Evolutionary conservation across 352 stramenopile genomes (phyloP), one percentile per base, ranked within the genome.

Genomic region (Globisporangium nodosum): DNA sequence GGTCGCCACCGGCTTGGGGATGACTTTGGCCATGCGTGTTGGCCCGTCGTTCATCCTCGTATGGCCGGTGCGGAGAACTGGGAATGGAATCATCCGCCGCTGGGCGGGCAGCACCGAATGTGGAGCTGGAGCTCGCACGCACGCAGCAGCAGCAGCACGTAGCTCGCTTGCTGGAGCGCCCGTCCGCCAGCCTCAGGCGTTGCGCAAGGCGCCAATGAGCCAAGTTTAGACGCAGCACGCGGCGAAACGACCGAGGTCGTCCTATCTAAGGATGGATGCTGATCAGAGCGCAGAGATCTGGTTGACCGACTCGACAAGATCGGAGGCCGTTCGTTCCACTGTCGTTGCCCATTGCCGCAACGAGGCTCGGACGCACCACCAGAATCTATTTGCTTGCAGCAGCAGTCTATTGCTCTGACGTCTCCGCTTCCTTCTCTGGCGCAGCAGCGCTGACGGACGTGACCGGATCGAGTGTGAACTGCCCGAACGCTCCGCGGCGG

Each of bases 401-500:
- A 4, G 18, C 43, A 12, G 43, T 27, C 45, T 49, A 49, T 12
- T 30, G 45, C 45, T 49, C n/a, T 13, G 43, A 18, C 12, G 11
- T 43, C 8, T 13, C 12, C 37, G 37, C 12, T n/a, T 30, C 27
- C 2, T 49, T 16, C 15, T 6, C 13, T 13, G 39, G 12, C 39
- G 39, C 39, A 5, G 39, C 13, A 2, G 16, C 7, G 9, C 12
- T 12, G 7, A 49, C 20, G 7, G 20, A 3, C 20, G 37, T 39
- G 20, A 94, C 71, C 2, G 73, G 52, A 33, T 94, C 85, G 4
- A 94, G 71, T n/a, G 85, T 94, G 52, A 93, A 93, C 61, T 88
- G 83, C 1, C 85, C 85, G 56, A 93, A 91, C 0, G 75, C 71
- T 47, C 85, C 85, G 31, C 76, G 71, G 58, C 85, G 83, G 56